Base-by-base conservation (phyloP, 148 eudicot genomes). In the Heliosperma pusillum region DNA sequence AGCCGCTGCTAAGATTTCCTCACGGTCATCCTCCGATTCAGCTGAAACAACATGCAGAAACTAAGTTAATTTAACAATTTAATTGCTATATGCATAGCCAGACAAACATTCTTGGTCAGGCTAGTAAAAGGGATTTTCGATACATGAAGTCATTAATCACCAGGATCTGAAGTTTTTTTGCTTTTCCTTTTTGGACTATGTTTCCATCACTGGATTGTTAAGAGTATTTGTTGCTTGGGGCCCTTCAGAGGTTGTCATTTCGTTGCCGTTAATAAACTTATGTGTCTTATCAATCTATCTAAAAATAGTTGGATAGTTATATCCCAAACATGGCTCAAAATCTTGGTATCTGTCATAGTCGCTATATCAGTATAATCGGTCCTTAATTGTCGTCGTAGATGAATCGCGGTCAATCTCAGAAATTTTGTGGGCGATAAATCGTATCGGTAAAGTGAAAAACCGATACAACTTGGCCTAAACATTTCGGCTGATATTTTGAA, bases 21-120 rank as follows among this genome's bases (percentile, higher is more conserved):
- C 98, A 52, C 76, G 91, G 56, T 93, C 98, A 80, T 93, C 95
- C 58, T 91, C 95, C 68, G 95, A 93, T 88, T 91, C 91, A 68
- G 90, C 97, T 93, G 73, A 69, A 82, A 84, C 67, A 53, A 7
- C 4, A 68, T 7, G 73, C 61, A 80, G 57, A 52, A 61, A 44
- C 45, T 12, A 27, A 7, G 20, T 70, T 5, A 29, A 19, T 78
- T 70, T 11, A 57, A 15, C 50, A 33, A 50, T 27, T 26, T 9
- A 40, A 45, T 5, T 4, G 12, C 8, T 44, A 65, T 55, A 50
- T 17, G 71, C 63, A 69, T 56, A 63, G 26, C 44, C 50, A 70
- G 11, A 65, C 42, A 10, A n/a, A 36, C 61, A 45, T 79, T 63
- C 69, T 47, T 58, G 61, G 17, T 61, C 73, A 73, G 17, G 33